Base-by-base conservation (phyloP, 768 basidiomycete genomes). In the Daedaleopsis sinensis region DNA sequence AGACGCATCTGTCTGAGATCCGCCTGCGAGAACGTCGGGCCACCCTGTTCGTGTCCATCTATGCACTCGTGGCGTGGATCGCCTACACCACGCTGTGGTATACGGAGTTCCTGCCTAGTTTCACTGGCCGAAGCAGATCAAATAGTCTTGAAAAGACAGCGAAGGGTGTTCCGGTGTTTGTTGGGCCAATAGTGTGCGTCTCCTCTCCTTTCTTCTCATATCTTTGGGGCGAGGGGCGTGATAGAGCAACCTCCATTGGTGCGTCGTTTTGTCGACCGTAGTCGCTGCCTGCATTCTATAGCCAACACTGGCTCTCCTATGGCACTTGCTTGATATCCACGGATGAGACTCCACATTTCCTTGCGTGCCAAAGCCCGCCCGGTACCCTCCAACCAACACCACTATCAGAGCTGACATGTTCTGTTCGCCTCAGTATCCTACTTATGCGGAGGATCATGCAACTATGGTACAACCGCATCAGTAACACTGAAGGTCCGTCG, bases 21-120 rank as follows among this genome's bases (percentile, higher is more conserved):
- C 86, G 91, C n/a, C 76, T 92, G 57, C 85, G 94, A 44, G 93
- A 96, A 74, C 84, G 91, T 35, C 81, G 93, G 10, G 81, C 92
- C 1, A 90, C 89, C 19, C 78, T 93, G 53, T 79, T 89, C 48
- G 86, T 88, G 52, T 93, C 94, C 0, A 71, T 93, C 2, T 94
- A 93, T 71, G 87, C 91, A 1, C 73, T 94, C 67, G 84, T 86
- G 5, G 73, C 77, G 54, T 95, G 93, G 93, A 79, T 84, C 52
- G 77, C 79, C 19, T 93, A 92, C 75, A 80, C 89, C 63, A 84
- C 79, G 53, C 67, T 91, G 62, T 93, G 91, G 91, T 93, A 92
- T 73, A 72, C 83, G 59, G 79, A 83, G 58, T 68, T 79, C 16
- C 69, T 91, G 18, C 87, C 87, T 6, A 72, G 73, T 53, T 55